Conservation (phyloP, 768 basidiomycete genomes). For the Boletus subcaerulescens region DNA sequence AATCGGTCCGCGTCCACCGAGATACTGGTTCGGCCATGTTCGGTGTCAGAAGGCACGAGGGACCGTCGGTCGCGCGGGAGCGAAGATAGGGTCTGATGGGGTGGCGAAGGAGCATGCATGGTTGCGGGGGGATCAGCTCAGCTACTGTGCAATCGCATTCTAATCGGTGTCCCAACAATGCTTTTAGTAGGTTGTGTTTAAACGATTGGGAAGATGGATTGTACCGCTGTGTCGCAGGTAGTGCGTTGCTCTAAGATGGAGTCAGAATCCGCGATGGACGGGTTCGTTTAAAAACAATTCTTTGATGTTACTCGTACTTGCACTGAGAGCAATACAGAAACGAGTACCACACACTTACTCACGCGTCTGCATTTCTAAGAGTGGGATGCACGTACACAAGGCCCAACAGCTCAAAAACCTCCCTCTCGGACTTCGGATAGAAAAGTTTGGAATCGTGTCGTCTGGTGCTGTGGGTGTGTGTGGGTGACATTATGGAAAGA, state of each 20-base stretch:
- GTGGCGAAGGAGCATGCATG: no score
- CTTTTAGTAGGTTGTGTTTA: background rate
- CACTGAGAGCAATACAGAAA: background rate
- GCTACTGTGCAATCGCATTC: background rate
- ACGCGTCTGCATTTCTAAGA: conserved; percentile 68
- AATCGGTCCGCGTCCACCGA: background rate
- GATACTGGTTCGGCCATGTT: no score
- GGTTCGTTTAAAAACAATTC: background rate
- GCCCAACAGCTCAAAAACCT: conserved; percentile 70
- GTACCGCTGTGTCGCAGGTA: background rate
- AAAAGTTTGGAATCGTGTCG: conserved; percentile 60
- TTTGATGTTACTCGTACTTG: background rate
- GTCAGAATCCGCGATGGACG: background rate
- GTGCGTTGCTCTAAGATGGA: background rate
- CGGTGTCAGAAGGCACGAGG: no score
- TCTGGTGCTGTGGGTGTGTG: conserved; percentile 38
- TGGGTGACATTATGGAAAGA: background rate
- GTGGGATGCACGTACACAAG: conserved; percentile 69
- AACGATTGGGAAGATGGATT: background rate
- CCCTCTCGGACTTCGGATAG: conserved; percentile 61
- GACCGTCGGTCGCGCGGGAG: no score
- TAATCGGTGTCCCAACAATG: background rate
- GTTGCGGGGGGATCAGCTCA: background rate
- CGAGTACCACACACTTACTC: conserved; percentile 14
- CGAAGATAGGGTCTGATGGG: no score